A percentile compares a stretch with the other conserved stretches of the same genome.
Conservation (phyloP, 2,329 filamentous ascomycete species). For the Colletotrichum eremochloae region DNA sequence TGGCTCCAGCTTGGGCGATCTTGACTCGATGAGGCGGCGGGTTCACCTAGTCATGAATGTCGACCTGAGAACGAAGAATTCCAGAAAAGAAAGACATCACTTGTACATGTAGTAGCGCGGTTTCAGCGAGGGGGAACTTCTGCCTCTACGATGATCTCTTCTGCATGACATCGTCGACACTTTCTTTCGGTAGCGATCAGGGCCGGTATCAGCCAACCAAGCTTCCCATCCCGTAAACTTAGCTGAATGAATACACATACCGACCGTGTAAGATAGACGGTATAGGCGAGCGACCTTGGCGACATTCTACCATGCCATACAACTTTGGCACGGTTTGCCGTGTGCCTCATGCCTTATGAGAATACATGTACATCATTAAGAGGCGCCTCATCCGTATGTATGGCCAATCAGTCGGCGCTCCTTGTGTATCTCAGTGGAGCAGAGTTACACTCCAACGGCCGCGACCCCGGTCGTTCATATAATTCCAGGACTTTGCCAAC, state of each 20-base stretch:
- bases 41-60: conserved; percentile 25
- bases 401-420: conserved; percentile 23
- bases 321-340: conserved; percentile 1
- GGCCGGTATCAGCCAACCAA: not conserved
- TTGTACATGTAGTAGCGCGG: conserved; percentile 21
- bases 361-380: conserved; percentile 4
- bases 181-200: not conserved
- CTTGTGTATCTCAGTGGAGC: conserved; percentile 28
- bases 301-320: conserved; percentile 6
- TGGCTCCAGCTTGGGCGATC: not conserved
- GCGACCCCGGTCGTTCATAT: conserved; percentile 35
- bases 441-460: conserved; percentile 17
- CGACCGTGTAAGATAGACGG: too few species aligned
- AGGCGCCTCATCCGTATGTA: conserved; percentile 4
- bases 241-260: too few species aligned
- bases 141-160: conserved; percentile 13
- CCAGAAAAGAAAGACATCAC: not conserved
- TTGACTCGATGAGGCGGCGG: conserved; percentile 26
- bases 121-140: conserved; percentile 24
- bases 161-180: not conserved
- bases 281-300: not conserved
- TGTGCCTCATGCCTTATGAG: not conserved
- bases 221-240: not conserved
- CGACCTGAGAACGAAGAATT: not conserved
- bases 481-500: conserved; percentile 27